Evolutionary conservation across 768 basidiomycete species (phyloP).

Genomic region (Boletus pseudopeckii): DNA sequence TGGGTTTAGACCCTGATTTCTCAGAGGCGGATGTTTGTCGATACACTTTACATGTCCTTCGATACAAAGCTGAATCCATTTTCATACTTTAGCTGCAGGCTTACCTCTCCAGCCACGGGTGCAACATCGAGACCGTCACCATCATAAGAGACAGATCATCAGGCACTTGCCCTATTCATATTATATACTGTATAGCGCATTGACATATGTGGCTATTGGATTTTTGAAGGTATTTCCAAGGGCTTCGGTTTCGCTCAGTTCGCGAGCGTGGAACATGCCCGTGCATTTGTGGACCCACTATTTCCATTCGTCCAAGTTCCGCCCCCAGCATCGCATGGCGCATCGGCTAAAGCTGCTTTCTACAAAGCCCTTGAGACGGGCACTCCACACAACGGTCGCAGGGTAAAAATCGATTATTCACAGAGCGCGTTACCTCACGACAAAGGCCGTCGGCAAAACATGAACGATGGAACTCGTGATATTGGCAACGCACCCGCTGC

Average conservation of each 20-base stretch:
- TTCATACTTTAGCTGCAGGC: conserved; percentile 64
- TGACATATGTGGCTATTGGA: conserved; percentile 67
- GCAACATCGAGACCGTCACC: conserved; percentile 81
- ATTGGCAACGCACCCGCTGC: conserved; percentile 84
- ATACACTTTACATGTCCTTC: conserved; percentile 34
- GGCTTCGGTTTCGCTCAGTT: conserved; percentile 98
- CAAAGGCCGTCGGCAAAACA: conserved; percentile 58
- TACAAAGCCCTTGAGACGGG: conserved; percentile 75
- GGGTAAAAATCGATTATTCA: conserved; percentile 95
- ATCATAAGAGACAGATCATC: conserved; percentile 96
- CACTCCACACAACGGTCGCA: conserved; percentile 68
- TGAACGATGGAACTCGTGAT: conserved; percentile 94
- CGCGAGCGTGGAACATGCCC: conserved; percentile 77
- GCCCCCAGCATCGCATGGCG: conserved; percentile 86
- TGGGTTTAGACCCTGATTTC: conserved; percentile 89
- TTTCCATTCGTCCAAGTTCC: conserved; percentile 92
- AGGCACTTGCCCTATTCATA: conserved; percentile 87
- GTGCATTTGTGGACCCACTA: conserved; percentile 84
- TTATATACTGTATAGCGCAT: conserved; percentile 62
- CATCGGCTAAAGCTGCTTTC: conserved; percentile 66
- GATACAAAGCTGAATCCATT: conserved; percentile 36
- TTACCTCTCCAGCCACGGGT: conserved; percentile 68
- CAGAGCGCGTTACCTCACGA: conserved; percentile 76
- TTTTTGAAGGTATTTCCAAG: conserved; percentile 86
- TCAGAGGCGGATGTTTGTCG: conserved; percentile 87